A percentile compares a stretch with the other conserved stretches of the same genome.
phyloP scores from a whole-genome alignment of 169 alveolate species.

The Eimeria necatrix region DNA sequence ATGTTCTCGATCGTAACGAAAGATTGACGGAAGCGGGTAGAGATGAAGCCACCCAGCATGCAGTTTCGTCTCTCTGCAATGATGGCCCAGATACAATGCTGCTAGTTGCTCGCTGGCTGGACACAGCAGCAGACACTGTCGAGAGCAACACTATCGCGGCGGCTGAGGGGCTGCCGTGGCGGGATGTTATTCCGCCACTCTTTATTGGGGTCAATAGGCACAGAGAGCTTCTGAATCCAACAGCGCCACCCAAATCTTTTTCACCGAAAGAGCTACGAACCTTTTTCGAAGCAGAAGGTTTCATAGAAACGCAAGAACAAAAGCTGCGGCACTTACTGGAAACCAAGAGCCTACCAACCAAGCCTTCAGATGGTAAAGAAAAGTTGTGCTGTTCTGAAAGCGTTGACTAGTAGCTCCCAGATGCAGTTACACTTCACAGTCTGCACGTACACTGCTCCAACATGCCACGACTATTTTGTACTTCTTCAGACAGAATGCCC shows the following conservation, averaged over 20 bases:
- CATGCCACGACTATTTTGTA: too few species aligned
- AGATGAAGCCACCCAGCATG: conserved; percentile 59
- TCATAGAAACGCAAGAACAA: conserved; percentile 51
- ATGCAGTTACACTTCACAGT: too few species aligned
- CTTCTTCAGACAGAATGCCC: too few species aligned
- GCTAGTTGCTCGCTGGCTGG: conserved; percentile 65
- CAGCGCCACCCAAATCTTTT: neutral
- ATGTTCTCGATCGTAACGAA: conserved; percentile 57
- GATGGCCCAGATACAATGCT: conserved; percentile 65
- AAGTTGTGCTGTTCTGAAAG: neutral
- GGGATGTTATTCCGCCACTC: conserved; percentile 44
- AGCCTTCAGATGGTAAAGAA: neutral
- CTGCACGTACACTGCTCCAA: too few species aligned
- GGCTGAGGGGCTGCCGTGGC: conserved; percentile 39
- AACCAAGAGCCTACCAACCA: conserved; percentile 5
- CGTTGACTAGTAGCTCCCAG: too few species aligned
- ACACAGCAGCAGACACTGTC: conserved; percentile 35
- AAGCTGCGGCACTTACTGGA: conserved; percentile 30
- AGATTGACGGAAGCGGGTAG: conserved; percentile 13
- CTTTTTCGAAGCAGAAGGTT: conserved; percentile 32
- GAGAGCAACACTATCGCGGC: conserved; percentile 55
- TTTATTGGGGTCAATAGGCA: conserved; percentile 43
- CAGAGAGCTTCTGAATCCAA: conserved; percentile 23
- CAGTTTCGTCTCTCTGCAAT: conserved; percentile 23
- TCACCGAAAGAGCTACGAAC: conserved; percentile 18